Base-by-base conservation (phyloP, 2,329 filamentous ascomycete species). In the Gliomastix tumulicola region DNA sequence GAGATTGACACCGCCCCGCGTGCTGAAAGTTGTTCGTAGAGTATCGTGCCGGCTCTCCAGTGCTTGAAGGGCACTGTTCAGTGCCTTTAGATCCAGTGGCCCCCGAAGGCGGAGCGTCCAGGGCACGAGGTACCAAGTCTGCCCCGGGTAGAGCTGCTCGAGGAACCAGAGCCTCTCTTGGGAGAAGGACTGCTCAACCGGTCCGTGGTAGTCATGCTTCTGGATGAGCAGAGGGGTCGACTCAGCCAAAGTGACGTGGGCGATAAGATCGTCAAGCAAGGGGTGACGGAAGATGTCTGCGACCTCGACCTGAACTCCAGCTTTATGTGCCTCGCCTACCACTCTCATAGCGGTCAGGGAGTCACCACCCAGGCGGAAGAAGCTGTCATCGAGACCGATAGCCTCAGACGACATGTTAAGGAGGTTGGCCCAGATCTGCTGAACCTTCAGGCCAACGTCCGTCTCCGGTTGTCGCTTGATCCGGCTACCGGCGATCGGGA, bases 381-480 rank as follows among this genome's bases (percentile, higher is more conserved):
- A 58, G 38, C 42, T 47, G 28, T 51, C 48, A 7, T 36, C 10
- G 12, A 16, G n/a, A 6, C 41, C 39, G 16, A 41, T 27, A 8
- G 49, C 13, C 9, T 13, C 13, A 15, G 13, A 39, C 4, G 47
- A 43, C 3, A 62, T 42, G 7, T 46, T 45, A 8, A 68, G 50
- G 0, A 64, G 46, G 3, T 53, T 46, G 11, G 49, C 47, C 62
- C 65, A 68, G 16, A 59, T 47, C n/a, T 38, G 34, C n/a, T n/a
- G n/a, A n/a, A n/a, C n/a, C n/a, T n/a, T n/a, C n/a, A n/a, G n/a
- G n/a, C n/a, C n/a, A n/a, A n/a, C n/a, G n/a, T n/a, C n/a, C n/a
- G n/a, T n/a, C n/a, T n/a, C n/a, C n/a, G n/a, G n/a, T n/a, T n/a
- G n/a, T n/a, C n/a, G n/a, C n/a, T n/a, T n/a, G n/a, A n/a, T n/a